Evolutionary conservation across 2,329 filamentous ascomycete genomes (phyloP).

Genomic region (Fusarium napiforme): DNA sequence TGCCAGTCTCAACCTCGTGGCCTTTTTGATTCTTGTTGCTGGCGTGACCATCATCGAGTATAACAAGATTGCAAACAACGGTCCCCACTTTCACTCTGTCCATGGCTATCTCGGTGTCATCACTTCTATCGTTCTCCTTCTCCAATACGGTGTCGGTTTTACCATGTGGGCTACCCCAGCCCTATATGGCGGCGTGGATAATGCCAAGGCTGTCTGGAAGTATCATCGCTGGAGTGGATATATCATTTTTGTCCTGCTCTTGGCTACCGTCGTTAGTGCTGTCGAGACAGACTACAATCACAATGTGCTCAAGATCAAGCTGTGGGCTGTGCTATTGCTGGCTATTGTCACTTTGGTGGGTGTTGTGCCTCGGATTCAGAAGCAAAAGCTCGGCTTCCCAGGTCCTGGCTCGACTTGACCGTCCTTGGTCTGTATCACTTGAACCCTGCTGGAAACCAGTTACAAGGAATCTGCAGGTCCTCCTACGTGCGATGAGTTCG

Average conservation of each 20-base stretch:
- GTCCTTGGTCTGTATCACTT: background rate
- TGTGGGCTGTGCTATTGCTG: slow-evolving; percentile 80
- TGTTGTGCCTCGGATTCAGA: slow-evolving; percentile 80
- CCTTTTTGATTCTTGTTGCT: slow-evolving; percentile 68
- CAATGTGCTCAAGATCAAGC: slow-evolving; percentile 74
- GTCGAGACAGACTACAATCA: slow-evolving; percentile 80
- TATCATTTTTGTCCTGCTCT: slow-evolving; percentile 72
- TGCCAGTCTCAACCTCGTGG: slow-evolving; percentile 74
- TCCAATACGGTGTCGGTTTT: slow-evolving; percentile 83
- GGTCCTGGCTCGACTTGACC: slow-evolving; percentile 23
- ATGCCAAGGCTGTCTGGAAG: slow-evolving; percentile 87
- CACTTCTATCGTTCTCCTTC: slow-evolving; percentile 74
- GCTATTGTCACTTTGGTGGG: slow-evolving; percentile 75
- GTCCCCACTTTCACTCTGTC: slow-evolving; percentile 79
- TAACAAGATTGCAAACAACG: slow-evolving; percentile 79
- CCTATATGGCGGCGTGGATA: slow-evolving; percentile 81
- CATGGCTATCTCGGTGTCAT: slow-evolving; percentile 87
- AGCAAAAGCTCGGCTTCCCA: slow-evolving; percentile 77
- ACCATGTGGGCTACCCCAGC: slow-evolving; percentile 81
- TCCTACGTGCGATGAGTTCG: background rate
- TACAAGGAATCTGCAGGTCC: background rate
- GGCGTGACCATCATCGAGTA: slow-evolving; percentile 80
- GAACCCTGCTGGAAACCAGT: background rate
- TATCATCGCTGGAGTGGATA: slow-evolving; percentile 88
- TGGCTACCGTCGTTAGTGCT: slow-evolving; percentile 80